Evolutionary conservation across 2,329 filamentous ascomycete genomes (phyloP), one percentile per base, ranked within the genome.

Genomic region (Metarhizium guizhouense): DNA sequence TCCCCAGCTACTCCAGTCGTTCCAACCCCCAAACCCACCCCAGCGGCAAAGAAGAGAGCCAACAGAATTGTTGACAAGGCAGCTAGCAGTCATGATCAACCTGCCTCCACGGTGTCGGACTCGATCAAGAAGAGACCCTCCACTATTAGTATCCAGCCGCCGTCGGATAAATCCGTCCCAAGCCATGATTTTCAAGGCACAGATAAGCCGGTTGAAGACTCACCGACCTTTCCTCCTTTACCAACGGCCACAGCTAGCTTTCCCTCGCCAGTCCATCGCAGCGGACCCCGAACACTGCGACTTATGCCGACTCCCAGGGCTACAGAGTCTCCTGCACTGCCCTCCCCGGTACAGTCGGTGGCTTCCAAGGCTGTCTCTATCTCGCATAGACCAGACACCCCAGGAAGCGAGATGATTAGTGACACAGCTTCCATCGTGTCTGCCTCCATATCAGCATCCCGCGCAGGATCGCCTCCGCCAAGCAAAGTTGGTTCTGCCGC

Each of bases 381-480:
- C 11, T 66, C 62, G 6, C 66, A 86, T 56, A 76, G 81, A 6
- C 87, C 88, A n/a, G 84, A 83, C 32, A 91, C 88, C 1, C 87
- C 88, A 0, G 81, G 74, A 1, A 91, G 87, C 64, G 88, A 92
- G 64, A 76, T 83, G 55, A 77, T 89, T 40, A 90, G 87, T n/a
- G 88, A 93, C 65, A 89, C 81, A 54, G 84, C 87, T 11, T 91
- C 87, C 0, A 75, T 91, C 25, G 78, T 89, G 4, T 92, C 88
- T 16, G 79, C 84, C 2, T 88, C 87, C 2, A 72, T 87, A 38
- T 89, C 80, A 1, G 75, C 76, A 16, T 84, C 88, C 14, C 81
- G 88, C 47, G 83, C 87, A 16, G 88, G 78, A 64, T 90, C 88
- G 4, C 88, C 88, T 3, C 86, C 85, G 7, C 80, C 80, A 2